These are phyloP conservation scores for Termitomyces sp. DNA, from an alignment of 768 basidiomycete genomes.

Conservation along the genomic window DNA sequence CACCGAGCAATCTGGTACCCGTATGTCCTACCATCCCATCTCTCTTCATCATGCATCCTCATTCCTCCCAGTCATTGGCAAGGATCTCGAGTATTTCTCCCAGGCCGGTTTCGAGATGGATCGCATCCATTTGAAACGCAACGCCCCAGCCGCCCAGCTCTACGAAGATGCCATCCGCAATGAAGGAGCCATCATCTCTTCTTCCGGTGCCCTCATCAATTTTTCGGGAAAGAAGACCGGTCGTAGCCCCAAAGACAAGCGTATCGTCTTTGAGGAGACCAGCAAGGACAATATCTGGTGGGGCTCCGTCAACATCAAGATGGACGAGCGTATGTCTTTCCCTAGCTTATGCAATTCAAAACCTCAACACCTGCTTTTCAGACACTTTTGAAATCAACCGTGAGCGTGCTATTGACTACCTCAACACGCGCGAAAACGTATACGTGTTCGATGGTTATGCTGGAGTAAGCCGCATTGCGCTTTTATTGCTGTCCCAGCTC, in stretches of 20 bases:
- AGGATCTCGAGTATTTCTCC: slow-evolving; percentile 95
- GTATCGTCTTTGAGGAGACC: slow-evolving; percentile 96
- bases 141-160: slow-evolving; percentile 82
- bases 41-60: neutral
- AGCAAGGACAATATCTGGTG: slow-evolving; percentile 98
- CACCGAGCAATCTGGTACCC: slow-evolving; percentile 49
- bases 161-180: slow-evolving; percentile 99
- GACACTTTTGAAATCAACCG: slow-evolving; percentile 99
- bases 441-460: slow-evolving; percentile 97
- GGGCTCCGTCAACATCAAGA: slow-evolving; percentile 99
- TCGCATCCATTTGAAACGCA: slow-evolving; percentile 92
- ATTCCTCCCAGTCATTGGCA: slow-evolving; percentile 67
- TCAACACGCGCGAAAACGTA: slow-evolving; percentile 97
- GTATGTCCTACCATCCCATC: slow-evolving; percentile 34
- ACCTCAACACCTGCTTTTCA: slow-evolving; percentile 18
- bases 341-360: neutral
- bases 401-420: slow-evolving; percentile 97
- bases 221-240: slow-evolving; percentile 99
- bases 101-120: slow-evolving; percentile 99
- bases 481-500: slow-evolving; percentile 4
- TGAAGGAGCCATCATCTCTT: slow-evolving; percentile 97
- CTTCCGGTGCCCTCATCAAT: slow-evolving; percentile 96
- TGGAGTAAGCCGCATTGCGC: slow-evolving; percentile 46
- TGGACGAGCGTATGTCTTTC: slow-evolving; percentile 83
- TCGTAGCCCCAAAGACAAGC: slow-evolving; percentile 97